Percentiles rank a stretch among this genome's conserved stretches.
These are phyloP conservation scores for Yarrowia sp. DNA, from an alignment of 805 yeast species.

Conservation along the genomic window DNA sequence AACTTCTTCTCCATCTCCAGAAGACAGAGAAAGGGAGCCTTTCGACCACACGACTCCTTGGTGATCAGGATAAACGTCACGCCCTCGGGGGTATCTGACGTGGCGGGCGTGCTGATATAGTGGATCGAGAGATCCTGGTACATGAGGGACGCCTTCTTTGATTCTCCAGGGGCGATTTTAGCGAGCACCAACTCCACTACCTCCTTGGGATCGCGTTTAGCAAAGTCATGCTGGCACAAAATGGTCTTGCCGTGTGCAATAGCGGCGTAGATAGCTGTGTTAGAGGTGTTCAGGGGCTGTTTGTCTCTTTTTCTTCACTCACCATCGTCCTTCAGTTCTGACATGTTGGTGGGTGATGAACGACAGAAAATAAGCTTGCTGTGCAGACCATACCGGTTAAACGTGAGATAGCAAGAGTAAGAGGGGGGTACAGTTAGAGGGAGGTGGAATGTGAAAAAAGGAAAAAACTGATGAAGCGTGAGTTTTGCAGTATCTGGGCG, in stretches of 20 bases:
- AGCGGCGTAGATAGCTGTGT: constrained; percentile 29
- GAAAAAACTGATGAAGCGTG: too few relatives aligned
- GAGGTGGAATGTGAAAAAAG: too few relatives aligned
- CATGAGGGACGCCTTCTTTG: constrained; percentile 46
- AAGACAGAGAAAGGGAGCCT: constrained; percentile 45
- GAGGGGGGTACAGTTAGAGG: too few relatives aligned
- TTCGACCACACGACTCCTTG: constrained; percentile 41
- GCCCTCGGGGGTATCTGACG: constrained; percentile 45
- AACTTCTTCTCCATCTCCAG: constrained; percentile 40
- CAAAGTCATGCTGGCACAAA: constrained; percentile 23
- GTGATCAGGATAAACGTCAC: constrained; percentile 47
- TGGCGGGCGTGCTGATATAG: constrained; percentile 46
- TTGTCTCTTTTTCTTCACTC: neutral
- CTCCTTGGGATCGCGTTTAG: constrained; percentile 38
- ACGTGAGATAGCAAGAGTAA: too few relatives aligned
- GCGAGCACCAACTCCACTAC: constrained; percentile 43
- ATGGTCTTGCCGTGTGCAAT: constrained; percentile 20
- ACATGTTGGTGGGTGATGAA: constrained; percentile 25
- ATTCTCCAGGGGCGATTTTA: constrained; percentile 45
- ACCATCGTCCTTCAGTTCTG: constrained; percentile 31
- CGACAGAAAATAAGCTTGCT: constrained; percentile 19
- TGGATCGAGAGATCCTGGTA: constrained; percentile 49
- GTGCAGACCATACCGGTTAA: constrained; percentile 1
- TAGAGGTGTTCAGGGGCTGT: neutral
- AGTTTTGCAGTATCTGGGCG: too few relatives aligned